Percentiles rank a stretch among this genome's conserved stretches.
These are phyloP conservation scores for Monosporozyma unispora DNA, from an alignment of 805 yeast genomes.

Conservation along the genomic window DNA sequence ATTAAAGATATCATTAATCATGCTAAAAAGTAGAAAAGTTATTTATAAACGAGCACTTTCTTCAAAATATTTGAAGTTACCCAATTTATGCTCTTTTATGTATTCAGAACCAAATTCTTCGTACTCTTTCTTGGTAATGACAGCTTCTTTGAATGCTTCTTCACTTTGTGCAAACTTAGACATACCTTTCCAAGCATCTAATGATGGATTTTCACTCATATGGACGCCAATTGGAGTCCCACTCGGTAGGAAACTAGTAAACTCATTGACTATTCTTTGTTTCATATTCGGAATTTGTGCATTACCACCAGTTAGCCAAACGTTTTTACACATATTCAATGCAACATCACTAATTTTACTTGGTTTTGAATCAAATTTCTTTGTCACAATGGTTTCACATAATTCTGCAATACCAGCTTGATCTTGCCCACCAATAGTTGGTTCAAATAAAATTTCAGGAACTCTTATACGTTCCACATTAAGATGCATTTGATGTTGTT, in stretches of 20 bases:
- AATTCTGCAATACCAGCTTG: conserved; percentile 90
- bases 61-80: conserved; percentile 38
- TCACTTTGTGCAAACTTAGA: conserved; percentile 57
- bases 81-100: conserved; percentile 75
- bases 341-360: conserved; percentile 32
- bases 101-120: conserved; percentile 86
- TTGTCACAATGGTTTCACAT: conserved; percentile 52
- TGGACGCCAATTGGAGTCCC: conserved; percentile 53
- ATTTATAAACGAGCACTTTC: no score
- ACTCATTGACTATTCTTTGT: conserved; percentile 60
- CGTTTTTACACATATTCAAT: conserved; percentile 38
- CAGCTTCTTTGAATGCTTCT: conserved; percentile 36
- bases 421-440: conserved; percentile 88
- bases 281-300: conserved; percentile 56
- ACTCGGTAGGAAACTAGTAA: conserved; percentile 61
- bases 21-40: no score
- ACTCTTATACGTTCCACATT: conserved; percentile 86
- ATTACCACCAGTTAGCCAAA: conserved; percentile 83
- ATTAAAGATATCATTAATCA: not conserved
- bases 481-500: conserved; percentile 82
- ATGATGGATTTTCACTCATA: conserved; percentile 54
- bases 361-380: conserved; percentile 51
- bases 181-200: conserved; percentile 95
- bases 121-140: conserved; percentile 62
- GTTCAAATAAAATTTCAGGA: conserved; percentile 89